These are phyloP conservation scores for Lipomyces chichibuensis DNA, from an alignment of 805 yeast species.

Conservation along the genomic window DNA sequence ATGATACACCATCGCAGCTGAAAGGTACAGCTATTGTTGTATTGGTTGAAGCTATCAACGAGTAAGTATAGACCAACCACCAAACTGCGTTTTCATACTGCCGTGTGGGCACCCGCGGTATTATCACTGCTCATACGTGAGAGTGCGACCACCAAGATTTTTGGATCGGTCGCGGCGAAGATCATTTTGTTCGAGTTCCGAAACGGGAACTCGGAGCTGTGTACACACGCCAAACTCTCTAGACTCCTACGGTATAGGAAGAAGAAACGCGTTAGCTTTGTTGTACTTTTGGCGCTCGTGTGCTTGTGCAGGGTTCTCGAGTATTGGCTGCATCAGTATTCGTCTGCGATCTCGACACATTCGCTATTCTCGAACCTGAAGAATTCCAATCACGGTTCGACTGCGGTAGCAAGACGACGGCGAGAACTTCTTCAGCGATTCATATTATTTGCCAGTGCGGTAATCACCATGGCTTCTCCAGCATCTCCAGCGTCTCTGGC, in stretches of 20 bases:
- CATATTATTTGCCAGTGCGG: neutral
- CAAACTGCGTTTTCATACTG: conserved; percentile 3
- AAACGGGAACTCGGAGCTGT: neutral
- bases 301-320: conserved; percentile 10
- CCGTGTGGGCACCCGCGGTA: neutral
- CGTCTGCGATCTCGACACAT: neutral
- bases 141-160: neutral
- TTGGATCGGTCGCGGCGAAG: neutral
- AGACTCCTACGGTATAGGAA: neutral
- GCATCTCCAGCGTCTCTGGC: neutral
- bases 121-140: neutral
- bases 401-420: conserved; percentile 8
- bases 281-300: conserved; percentile 4
- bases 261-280: neutral
- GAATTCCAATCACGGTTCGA: neutral
- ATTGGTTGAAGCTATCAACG: neutral
- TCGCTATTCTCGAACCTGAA: neutral
- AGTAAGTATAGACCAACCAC: conserved; percentile 1
- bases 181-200: neutral
- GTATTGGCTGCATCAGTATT: conserved; percentile 4
- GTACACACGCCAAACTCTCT: neutral
- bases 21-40: neutral
- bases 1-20: neutral
- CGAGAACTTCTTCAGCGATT: conserved; percentile 3
- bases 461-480: conserved; percentile 5